These are phyloP conservation scores for Solanum tacnaense DNA, from an alignment of 257 asterid species.

Conservation along the genomic window DNA sequence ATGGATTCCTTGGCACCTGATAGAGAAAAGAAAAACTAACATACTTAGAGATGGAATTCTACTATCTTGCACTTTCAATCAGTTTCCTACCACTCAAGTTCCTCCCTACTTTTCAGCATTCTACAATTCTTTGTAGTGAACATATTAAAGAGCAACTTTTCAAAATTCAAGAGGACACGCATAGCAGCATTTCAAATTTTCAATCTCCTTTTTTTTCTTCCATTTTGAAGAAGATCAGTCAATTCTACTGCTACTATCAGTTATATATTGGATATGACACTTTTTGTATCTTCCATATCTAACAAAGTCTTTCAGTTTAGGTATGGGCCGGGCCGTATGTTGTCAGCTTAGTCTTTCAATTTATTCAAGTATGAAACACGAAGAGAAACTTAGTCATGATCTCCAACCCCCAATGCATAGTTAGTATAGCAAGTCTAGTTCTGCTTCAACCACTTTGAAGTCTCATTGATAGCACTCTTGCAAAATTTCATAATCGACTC, in stretches of 20 bases:
- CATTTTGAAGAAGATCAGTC: not conserved
- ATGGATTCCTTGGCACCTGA: conserved; percentile 56
- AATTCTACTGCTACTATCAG: not conserved
- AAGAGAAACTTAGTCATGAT: not conserved
- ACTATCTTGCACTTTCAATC: not conserved
- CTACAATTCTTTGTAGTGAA: not conserved
- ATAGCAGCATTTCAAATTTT: not conserved
- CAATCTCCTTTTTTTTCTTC: not conserved
- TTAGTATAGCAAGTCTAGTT: not conserved
- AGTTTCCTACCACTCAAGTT: not conserved
- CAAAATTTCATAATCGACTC: not conserved
- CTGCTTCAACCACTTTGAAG: not conserved
- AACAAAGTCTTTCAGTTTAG: not conserved
- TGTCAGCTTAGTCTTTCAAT: not conserved
- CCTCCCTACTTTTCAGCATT: not conserved
- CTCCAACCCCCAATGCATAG: not conserved
- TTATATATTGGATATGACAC: not conserved
- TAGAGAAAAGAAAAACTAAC: not conserved
- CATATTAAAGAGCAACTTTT: not conserved
- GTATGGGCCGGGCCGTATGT: not conserved
- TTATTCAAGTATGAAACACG: not conserved
- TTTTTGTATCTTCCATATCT: not conserved
- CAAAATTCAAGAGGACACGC: not conserved
- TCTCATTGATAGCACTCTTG: not conserved
- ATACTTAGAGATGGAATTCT: not conserved